Conservation (phyloP, 2,329 filamentous ascomycete species). For the Verticillium nonalfalfae region DNA sequence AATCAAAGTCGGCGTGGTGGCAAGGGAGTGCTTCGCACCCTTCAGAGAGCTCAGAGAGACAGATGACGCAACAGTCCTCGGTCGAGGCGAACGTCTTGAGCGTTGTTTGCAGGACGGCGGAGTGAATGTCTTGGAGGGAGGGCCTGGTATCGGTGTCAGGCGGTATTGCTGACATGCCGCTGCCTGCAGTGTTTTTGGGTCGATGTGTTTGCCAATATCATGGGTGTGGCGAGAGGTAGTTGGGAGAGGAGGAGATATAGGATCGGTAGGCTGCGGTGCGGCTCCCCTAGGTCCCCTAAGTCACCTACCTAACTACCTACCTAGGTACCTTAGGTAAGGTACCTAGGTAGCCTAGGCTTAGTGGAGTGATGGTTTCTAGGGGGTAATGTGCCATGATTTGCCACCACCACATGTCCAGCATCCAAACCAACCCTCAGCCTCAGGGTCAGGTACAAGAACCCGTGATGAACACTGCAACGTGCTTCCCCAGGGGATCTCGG, state of each 20-base stretch:
- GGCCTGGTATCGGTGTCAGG: not conserved
- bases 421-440: too few relatives aligned
- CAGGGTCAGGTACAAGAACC: too few relatives aligned
- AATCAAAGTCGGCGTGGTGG: slow-evolving; percentile 77
- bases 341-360: too few relatives aligned
- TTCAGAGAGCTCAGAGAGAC: slow-evolving; percentile 70
- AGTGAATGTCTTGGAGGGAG: slow-evolving; percentile 28
- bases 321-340: too few relatives aligned
- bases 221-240: not conserved
- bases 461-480: too few relatives aligned
- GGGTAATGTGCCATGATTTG: too few relatives aligned
- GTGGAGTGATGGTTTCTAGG: too few relatives aligned
- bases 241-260: not conserved
- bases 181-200: not conserved
- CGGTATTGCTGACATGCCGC: not conserved
- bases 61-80: slow-evolving; percentile 71
- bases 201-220: not conserved
- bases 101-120: slow-evolving; percentile 35
- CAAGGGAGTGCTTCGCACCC: slow-evolving; percentile 69
- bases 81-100: slow-evolving; percentile 30
- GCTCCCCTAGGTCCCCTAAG: not conserved
- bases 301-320: too few relatives aligned
- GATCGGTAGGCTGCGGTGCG: not conserved
- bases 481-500: too few relatives aligned
- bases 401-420: too few relatives aligned